These are phyloP conservation scores for Penicillium longicatenatum DNA, from an alignment of 495 filamentous ascomycete species.

Conservation along the genomic window DNA sequence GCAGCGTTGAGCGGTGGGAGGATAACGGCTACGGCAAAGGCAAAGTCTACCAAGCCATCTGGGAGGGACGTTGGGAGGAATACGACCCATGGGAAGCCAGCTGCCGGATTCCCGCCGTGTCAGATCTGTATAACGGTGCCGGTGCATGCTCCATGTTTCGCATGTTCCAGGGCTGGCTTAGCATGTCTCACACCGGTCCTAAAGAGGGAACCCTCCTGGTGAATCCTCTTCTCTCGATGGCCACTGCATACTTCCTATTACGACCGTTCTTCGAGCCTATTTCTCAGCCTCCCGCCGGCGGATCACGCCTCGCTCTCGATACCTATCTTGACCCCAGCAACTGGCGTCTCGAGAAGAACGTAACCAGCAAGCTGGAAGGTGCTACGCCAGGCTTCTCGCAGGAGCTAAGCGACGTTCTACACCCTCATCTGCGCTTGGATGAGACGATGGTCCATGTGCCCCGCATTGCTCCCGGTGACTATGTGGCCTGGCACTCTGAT, in stretches of 20 bases:
- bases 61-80: slow-evolving; percentile 66
- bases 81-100: slow-evolving; percentile 72
- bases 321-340: slow-evolving; percentile 33
- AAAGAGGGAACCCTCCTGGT: slow-evolving; percentile 68
- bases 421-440: slow-evolving; percentile 65
- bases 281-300: slow-evolving; percentile 33
- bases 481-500: slow-evolving; percentile 15
- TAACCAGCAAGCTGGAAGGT: slow-evolving; percentile 35
- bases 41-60: slow-evolving; percentile 65
- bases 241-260: slow-evolving; percentile 69
- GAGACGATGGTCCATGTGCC: slow-evolving; percentile 71
- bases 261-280: slow-evolving; percentile 71
- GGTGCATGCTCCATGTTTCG: slow-evolving; percentile 73
- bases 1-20: slow-evolving; percentile 77
- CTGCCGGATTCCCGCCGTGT: slow-evolving; percentile 57
- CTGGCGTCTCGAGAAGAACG: background rate
- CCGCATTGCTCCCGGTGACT: slow-evolving; percentile 67
- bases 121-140: slow-evolving; percentile 68
- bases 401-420: slow-evolving; percentile 60
- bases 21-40: slow-evolving; percentile 59
- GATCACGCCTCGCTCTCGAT: slow-evolving; percentile 12
- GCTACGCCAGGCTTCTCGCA: slow-evolving; percentile 67
- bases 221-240: slow-evolving; percentile 63
- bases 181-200: slow-evolving; percentile 60
- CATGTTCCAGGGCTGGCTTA: slow-evolving; percentile 76